phyloP scores from a whole-genome alignment of 768 basidiomycete species.

The Suillus plorans region DNA sequence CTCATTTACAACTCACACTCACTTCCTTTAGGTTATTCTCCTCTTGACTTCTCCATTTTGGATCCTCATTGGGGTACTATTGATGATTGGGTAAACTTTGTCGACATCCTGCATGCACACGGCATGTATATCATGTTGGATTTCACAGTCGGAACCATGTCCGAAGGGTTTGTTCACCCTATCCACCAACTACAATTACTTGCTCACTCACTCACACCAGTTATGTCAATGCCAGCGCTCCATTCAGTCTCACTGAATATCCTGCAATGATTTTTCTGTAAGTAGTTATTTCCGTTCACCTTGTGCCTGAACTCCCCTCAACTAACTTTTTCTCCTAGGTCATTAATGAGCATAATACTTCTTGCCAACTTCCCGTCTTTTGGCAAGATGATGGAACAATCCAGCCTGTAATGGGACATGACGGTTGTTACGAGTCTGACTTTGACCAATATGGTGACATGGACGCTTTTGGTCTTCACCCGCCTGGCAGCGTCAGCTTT shows the following conservation, averaged over 20 bases:
- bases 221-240: conserved; percentile 70
- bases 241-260: conserved; percentile 78
- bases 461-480: conserved; percentile 97
- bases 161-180: conserved; percentile 61
- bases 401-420: conserved; percentile 44
- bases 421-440: conserved; percentile 79
- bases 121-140: conserved; percentile 94
- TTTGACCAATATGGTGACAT: conserved; percentile 97
- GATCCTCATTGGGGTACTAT: conserved; percentile 93
- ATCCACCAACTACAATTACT: conserved; percentile 8
- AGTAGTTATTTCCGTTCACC: conserved; percentile 17
- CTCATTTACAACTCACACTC: conserved; percentile 7
- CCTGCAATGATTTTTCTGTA: conserved; percentile 71
- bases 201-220: conserved; percentile 38
- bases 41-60: conserved; percentile 84
- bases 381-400: conserved; percentile 76
- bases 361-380: conserved; percentile 75
- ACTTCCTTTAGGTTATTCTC: conserved; percentile 73
- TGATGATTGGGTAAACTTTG: conserved; percentile 71
- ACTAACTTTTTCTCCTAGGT: conserved; percentile 39
- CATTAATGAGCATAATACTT: conserved; percentile 65
- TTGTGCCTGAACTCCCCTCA: conserved; percentile 1
- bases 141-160: conserved; percentile 93
- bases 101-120: conserved; percentile 74
- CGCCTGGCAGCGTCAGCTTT: conserved; percentile 92